A percentile compares a stretch with the other conserved stretches of the same genome.
These are phyloP conservation scores for Leishmania mexicana DNA, from an alignment of 208 protist genomes.

Conservation along the genomic window DNA sequence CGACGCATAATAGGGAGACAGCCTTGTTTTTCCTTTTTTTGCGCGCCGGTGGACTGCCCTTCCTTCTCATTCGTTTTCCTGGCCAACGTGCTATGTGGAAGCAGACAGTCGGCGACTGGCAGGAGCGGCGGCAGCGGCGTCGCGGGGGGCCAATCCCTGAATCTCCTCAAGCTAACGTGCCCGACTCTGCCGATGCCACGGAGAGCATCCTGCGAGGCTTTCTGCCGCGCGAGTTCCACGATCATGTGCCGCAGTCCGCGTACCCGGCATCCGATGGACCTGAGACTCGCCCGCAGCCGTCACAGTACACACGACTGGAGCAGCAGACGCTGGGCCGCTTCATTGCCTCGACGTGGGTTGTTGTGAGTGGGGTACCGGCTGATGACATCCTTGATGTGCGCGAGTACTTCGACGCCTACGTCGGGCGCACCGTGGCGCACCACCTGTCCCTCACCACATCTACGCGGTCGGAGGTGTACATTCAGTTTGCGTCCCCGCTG, in stretches of 20 bases:
- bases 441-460: slow-evolving; percentile 20
- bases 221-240: slow-evolving; percentile 24
- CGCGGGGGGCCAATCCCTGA: slow-evolving; percentile 10
- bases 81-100: slow-evolving; percentile 51
- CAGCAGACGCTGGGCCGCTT: background rate
- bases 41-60: background rate
- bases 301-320: slow-evolving; percentile 1
- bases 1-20: background rate
- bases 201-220: slow-evolving; percentile 27
- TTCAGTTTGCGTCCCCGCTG: slow-evolving; percentile 61
- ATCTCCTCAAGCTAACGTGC: slow-evolving; percentile 18
- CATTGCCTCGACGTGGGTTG: slow-evolving; percentile 47
- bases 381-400: slow-evolving; percentile 59
- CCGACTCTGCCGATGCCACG: slow-evolving; percentile 13
- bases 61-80: too few relatives aligned
- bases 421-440: slow-evolving; percentile 74
- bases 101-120: slow-evolving; percentile 64
- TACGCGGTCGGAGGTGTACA: slow-evolving; percentile 42
- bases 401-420: slow-evolving; percentile 71
- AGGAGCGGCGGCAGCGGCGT: slow-evolving; percentile 58
- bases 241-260: slow-evolving; percentile 12
- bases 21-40: background rate
- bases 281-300: background rate
- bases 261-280: slow-evolving; percentile 20
- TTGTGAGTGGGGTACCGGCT: slow-evolving; percentile 40